These are phyloP conservation scores for Leptomonas seymouri DNA, from an alignment of 208 protist genomes.

Conservation along the genomic window DNA sequence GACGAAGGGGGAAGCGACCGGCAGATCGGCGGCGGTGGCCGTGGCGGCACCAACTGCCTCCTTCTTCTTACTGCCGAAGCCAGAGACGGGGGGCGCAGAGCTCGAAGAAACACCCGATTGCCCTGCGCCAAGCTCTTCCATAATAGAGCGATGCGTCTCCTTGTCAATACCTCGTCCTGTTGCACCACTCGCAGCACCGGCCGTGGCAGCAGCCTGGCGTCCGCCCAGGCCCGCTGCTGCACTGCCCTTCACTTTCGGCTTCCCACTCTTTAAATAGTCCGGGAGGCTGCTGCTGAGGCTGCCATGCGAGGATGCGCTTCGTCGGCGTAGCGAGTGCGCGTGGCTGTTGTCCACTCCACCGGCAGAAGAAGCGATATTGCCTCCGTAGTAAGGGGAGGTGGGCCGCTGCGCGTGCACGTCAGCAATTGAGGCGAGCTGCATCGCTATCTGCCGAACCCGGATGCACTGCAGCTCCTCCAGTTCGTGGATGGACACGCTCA, in stretches of 20 bases:
- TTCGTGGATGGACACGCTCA: constrained; percentile 83
- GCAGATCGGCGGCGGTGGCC: neutral
- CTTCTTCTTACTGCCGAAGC: neutral
- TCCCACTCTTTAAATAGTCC: constrained; percentile 30
- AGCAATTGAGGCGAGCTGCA: constrained; percentile 67
- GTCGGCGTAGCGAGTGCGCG: neutral
- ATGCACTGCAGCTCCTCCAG: constrained; percentile 86
- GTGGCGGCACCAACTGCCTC: neutral
- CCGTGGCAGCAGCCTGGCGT: neutral
- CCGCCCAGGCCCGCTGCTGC: neutral
- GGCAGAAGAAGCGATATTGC: neutral
- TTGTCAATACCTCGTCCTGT: constrained; percentile 3
- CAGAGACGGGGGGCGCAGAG: neutral
- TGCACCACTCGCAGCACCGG: neutral
- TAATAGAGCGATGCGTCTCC: constrained; percentile 44
- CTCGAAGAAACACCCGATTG: neutral
- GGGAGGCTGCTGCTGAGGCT: constrained; percentile 25
- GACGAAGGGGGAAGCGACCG: constrained; percentile 27
- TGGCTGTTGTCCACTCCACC: neutral
- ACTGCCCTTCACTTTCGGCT: neutral
- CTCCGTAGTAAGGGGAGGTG: constrained; percentile 24
- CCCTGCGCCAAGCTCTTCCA: constrained; percentile 43
- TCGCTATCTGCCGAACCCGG: constrained; percentile 65
- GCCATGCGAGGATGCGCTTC: neutral
- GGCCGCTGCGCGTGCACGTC: constrained; percentile 76